phyloP scores from a whole-genome alignment of 768 basidiomycete species.

The Lentinula detonsa region DNA sequence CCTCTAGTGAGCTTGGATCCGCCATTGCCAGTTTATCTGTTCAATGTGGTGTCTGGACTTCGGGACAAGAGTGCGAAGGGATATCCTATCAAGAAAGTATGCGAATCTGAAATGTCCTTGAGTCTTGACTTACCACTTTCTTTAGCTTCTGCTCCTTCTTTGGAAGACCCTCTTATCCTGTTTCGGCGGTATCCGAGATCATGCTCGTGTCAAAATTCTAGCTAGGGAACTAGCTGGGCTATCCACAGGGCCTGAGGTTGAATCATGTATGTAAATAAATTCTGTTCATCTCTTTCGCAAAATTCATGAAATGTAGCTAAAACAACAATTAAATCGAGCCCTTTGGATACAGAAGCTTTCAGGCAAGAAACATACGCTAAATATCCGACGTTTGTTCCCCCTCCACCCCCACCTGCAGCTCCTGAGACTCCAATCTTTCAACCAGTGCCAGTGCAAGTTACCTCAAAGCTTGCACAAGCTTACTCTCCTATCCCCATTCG shows the following conservation, averaged over 20 bases:
- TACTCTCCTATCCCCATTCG: slow-evolving; percentile 91
- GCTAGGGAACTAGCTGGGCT: slow-evolving; percentile 83
- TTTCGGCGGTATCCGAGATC: slow-evolving; percentile 88
- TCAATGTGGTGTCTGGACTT: slow-evolving; percentile 83
- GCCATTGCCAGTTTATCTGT: slow-evolving; percentile 87
- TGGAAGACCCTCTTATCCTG: slow-evolving; percentile 95
- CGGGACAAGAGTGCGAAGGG: slow-evolving; percentile 92
- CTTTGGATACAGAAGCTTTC: slow-evolving; percentile 86
- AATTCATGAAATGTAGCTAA: slow-evolving; percentile 23
- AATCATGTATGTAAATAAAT: slow-evolving; percentile 23
- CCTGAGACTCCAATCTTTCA: slow-evolving; percentile 20
- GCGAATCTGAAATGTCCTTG: slow-evolving; percentile 5
- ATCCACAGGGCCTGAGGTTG: slow-evolving; percentile 42
- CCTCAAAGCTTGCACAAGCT: slow-evolving; percentile 78
- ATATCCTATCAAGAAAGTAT: slow-evolving; percentile 95
- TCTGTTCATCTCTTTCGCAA: neutral
- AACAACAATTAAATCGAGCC: slow-evolving; percentile 80
- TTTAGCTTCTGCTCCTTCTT: slow-evolving; percentile 80
- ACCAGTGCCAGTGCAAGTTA: slow-evolving; percentile 27
- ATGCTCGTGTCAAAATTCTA: slow-evolving; percentile 74
- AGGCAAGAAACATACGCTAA: slow-evolving; percentile 89
- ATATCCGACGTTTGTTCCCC: slow-evolving; percentile 88
- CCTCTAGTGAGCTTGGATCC: slow-evolving; percentile 87
- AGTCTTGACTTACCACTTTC: slow-evolving; percentile 5
- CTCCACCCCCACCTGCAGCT: slow-evolving; percentile 34